Conservation (phyloP, 176 grass and related monocot species). For the Leersia perrieri region DNA sequence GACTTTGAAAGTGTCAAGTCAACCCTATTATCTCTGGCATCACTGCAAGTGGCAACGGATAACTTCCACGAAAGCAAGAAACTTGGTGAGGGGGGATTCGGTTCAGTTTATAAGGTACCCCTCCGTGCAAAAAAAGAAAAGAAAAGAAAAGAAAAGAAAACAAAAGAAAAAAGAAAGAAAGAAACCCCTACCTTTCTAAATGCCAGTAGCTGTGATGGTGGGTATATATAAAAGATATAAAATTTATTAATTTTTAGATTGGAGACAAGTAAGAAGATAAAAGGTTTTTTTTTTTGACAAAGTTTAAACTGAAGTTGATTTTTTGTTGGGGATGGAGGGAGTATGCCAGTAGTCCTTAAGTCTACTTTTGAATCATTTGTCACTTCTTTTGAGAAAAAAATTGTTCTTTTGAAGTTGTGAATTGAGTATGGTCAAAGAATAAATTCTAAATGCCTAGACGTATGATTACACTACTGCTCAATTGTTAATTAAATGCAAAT, state of each 20-base stretch:
- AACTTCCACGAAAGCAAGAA: constrained; percentile 26
- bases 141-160: too few relatives aligned
- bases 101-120: constrained; percentile 46
- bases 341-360: not conserved
- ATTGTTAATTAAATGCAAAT: not conserved
- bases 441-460: not conserved
- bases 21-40: constrained; percentile 17
- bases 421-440: not conserved
- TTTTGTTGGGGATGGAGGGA: too few relatives aligned
- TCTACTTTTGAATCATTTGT: not conserved
- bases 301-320: too few relatives aligned
- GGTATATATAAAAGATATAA: too few relatives aligned
- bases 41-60: constrained; percentile 7
- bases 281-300: too few relatives aligned
- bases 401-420: not conserved
- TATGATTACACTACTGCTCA: not conserved
- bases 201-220: too few relatives aligned
- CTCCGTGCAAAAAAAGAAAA: too few relatives aligned
- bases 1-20: not conserved
- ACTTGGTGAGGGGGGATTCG: constrained; percentile 37
- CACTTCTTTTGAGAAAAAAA: not conserved
- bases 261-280: too few relatives aligned
- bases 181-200: too few relatives aligned
- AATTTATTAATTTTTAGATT: too few relatives aligned
- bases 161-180: too few relatives aligned